Evolutionary conservation across 768 basidiomycete species (phyloP).

Genomic region (Serendipita sp.): DNA sequence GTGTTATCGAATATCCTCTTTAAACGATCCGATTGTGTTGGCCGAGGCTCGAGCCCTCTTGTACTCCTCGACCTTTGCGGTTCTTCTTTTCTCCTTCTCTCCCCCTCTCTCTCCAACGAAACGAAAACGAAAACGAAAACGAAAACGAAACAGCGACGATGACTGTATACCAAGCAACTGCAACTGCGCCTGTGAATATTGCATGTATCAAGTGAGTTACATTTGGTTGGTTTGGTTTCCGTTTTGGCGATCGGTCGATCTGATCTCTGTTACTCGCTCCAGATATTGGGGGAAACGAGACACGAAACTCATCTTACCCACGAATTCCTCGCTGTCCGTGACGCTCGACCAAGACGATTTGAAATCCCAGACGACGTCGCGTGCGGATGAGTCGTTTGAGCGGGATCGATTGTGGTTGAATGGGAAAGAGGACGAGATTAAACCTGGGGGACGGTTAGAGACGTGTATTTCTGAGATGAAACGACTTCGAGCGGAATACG

Average conservation of each 20-base stretch:
- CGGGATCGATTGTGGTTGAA: slow-evolving; percentile 88
- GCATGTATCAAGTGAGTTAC: slow-evolving; percentile 84
- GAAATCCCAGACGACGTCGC: slow-evolving; percentile 82
- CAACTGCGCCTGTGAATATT: slow-evolving; percentile 90
- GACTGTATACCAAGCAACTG: slow-evolving; percentile 55
- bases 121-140: too few species aligned
- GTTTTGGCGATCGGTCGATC: background rate
- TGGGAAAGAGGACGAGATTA: slow-evolving; percentile 81
- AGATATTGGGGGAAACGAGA: slow-evolving; percentile 99
- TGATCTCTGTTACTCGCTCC: slow-evolving; percentile 6
- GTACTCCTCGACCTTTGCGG: too few species aligned
- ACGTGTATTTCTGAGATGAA: slow-evolving; percentile 85
- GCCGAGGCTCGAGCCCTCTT: too few species aligned
- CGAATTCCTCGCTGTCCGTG: slow-evolving; percentile 95
- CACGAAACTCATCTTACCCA: slow-evolving; percentile 86
- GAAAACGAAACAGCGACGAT: background rate
- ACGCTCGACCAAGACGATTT: slow-evolving; percentile 95
- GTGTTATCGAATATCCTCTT: too few species aligned
- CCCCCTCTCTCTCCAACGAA: background rate
- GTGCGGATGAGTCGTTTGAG: slow-evolving; percentile 57
- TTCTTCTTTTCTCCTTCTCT: background rate
- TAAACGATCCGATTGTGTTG: too few species aligned
- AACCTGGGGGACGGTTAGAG: slow-evolving; percentile 54
- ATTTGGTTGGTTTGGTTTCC: slow-evolving; percentile 1
- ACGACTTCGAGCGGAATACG: slow-evolving; percentile 49